Conservation (phyloP, 169 alveolate species). For the Plasmodium sp. region DNA sequence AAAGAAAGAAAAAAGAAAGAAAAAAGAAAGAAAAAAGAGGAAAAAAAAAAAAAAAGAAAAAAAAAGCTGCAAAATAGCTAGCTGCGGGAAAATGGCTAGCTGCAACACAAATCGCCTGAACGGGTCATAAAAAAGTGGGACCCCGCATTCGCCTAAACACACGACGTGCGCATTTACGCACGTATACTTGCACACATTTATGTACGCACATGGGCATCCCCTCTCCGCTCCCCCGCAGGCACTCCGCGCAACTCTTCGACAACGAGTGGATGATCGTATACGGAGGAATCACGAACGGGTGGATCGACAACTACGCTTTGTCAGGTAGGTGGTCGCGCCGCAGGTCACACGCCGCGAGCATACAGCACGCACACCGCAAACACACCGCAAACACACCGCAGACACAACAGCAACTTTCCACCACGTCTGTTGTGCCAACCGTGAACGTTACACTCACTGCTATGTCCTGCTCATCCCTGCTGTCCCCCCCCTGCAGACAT, state of each 20-base stretch:
- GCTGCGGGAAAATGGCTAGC: not conserved
- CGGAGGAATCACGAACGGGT: slow-evolving; percentile 74
- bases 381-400: not conserved
- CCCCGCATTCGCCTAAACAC: not conserved
- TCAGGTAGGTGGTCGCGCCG: slow-evolving; percentile 27
- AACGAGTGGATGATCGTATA: slow-evolving; percentile 74
- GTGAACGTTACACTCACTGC: not conserved
- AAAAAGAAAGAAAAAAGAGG: not conserved
- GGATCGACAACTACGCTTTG: slow-evolving; percentile 72
- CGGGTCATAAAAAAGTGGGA: not conserved
- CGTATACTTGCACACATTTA: not conserved
- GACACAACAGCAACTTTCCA: not conserved
- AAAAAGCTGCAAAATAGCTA: not conserved
- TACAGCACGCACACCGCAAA: no score
- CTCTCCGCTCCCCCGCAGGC: slow-evolving; percentile 14
- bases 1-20: no score
- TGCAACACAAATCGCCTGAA: not conserved
- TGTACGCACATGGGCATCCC: not conserved
- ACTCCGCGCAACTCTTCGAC: slow-evolving; percentile 61
- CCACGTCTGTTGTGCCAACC: not conserved
- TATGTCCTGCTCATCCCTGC: not conserved
- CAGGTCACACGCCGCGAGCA: not conserved
- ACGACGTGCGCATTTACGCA: no score
- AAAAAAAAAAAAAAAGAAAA: no score
- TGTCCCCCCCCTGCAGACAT: slow-evolving; percentile 15